phyloP scores from a whole-genome alignment of 2,329 filamentous ascomycete genomes.

The Dothideomycetidae sp. region DNA sequence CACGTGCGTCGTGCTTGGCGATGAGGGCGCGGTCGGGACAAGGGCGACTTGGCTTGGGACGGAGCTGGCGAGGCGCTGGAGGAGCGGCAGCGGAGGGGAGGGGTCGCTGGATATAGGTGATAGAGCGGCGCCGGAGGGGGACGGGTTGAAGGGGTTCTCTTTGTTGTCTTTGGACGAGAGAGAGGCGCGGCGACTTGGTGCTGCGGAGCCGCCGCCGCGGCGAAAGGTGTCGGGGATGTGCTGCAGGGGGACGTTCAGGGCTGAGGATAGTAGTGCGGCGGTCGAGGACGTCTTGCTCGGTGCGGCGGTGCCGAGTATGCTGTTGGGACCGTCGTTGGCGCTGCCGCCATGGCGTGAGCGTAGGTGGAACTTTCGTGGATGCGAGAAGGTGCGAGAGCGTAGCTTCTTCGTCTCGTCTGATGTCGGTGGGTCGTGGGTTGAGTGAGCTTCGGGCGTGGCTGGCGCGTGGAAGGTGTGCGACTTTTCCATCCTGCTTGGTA shows the following conservation, averaged over 20 bases:
- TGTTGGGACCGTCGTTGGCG: background rate
- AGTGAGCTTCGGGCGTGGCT: background rate
- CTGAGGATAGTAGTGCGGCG: background rate
- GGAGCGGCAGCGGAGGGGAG: too few relatives aligned
- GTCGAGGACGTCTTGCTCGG: slow-evolving; percentile 1
- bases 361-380: slow-evolving; percentile 1
- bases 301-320: slow-evolving; percentile 3
- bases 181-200: background rate
- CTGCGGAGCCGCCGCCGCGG: background rate
- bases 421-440: background rate
- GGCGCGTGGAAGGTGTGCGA: slow-evolving; percentile 6
- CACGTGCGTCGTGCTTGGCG: background rate
- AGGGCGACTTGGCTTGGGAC: background rate
- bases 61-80: background rate
- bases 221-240: background rate
- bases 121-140: background rate
- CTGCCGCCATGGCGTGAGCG: slow-evolving; percentile 1
- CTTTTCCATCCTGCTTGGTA: slow-evolving; percentile 3
- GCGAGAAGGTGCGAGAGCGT: slow-evolving; percentile 2
- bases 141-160: background rate
- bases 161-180: background rate
- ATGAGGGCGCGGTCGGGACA: background rate
- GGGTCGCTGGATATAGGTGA: background rate
- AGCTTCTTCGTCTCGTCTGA: background rate
- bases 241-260: background rate